phyloP scores from a whole-genome alignment of 192 early-diverging fungal genomes.

The Podila horticola region DNA sequence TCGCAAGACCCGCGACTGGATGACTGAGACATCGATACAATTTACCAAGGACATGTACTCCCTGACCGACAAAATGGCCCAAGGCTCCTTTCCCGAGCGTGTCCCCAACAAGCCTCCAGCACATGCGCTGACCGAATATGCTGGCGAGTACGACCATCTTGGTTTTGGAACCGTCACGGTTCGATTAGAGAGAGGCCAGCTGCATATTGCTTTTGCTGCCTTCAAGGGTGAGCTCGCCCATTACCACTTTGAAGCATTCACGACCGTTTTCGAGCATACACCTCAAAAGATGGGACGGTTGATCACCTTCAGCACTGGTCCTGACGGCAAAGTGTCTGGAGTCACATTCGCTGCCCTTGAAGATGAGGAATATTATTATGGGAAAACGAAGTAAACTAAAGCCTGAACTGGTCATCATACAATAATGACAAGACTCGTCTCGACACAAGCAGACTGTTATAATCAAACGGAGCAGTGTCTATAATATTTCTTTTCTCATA shows the following conservation, averaged over 20 bases:
- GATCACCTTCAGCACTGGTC: neutral
- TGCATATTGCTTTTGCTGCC: no score
- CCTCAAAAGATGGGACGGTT: neutral
- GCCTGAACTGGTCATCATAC: neutral
- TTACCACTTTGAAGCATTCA: constrained; percentile 12
- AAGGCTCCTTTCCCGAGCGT: neutral
- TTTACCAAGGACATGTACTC: neutral
- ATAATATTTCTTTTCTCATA: no score
- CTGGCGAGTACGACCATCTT: constrained; percentile 4
- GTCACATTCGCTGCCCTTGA: neutral
- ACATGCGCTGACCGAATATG: neutral
- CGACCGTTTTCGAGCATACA: neutral
- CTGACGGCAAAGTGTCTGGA: neutral
- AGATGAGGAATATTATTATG: neutral
- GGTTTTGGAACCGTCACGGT: neutral
- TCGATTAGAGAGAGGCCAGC: neutral
- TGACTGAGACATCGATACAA: neutral
- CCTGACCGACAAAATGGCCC: neutral
- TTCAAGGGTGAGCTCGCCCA: neutral
- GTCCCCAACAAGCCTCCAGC: constrained; percentile 2
- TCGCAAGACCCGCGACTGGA: neutral
- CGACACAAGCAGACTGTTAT: no score
- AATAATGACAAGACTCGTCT: no score
- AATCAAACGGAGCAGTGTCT: no score
- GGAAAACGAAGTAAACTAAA: neutral